Base-by-base conservation (phyloP, 768 basidiomycete genomes). In the Mycena capillaripes region DNA sequence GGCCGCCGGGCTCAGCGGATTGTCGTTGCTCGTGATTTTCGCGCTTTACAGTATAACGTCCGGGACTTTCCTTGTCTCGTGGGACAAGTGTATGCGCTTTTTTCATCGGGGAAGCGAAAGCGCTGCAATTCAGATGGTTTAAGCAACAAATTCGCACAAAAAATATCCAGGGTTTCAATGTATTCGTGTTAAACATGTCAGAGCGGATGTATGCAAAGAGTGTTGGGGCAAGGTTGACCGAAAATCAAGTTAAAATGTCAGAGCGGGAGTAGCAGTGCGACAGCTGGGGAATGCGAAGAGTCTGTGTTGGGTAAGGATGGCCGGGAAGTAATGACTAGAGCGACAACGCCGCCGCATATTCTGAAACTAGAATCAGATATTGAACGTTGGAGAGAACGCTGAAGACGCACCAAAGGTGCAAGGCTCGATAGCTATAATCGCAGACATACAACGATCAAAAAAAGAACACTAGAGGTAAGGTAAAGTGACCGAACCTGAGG, bases 1-100 rank as follows among this genome's bases (percentile, higher is more conserved):
- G 23, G 69, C 60, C 1, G 38, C 50, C 10, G 48, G 21, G 11
- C n/a, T 71, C 5, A 38, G 17, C 14, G 53, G 29, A 9, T 25
- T 64, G 5, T 21, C 57, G 7, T 3, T 57, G 21, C 14, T 34
- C 27, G 17, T 66, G 10, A 19, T 71, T 14, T 27, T 71, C 17
- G 25, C n/a, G 9, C 50, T 66, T 27, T 55, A 50, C 42, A 32
- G 58, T 38, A 55, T 50, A 6, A 66, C 58, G 0, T 66, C 64
- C 12, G 58, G 40, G 21, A n/a, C 5, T 19, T 14, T 65, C 25
- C 25, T 8, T 14, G 25, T 17, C 8, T 27, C 25, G 5, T 65
- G 36, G 25, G 19, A 3, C 9, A 44, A n/a, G 25, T 56, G 4
- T 11, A 30, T 16, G 21, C 25, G 12, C 10, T 2, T 46, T 42